Evolutionary conservation across 2,329 filamentous ascomycete genomes (phyloP), one percentile per base, ranked within the genome.

Genomic region (Ampelomyces quisqualis): DNA sequence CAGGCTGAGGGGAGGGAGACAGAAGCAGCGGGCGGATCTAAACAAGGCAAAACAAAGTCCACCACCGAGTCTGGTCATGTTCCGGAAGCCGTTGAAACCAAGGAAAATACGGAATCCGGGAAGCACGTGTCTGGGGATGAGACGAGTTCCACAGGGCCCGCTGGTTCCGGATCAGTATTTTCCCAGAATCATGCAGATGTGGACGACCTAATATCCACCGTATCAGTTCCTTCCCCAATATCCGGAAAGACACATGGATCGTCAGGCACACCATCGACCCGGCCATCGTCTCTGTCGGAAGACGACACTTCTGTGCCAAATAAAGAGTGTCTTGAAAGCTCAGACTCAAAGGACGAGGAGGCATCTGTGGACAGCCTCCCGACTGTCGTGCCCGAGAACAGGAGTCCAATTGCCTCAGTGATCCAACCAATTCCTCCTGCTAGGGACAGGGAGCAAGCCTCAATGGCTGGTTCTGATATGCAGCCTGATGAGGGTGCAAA

Each of bases 121-220:
- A 53, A 27, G 32, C 19, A 34, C 14, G 32, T 49, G 9, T 26
- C 40, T 17, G 52, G 34, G 26, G 56, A 56, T 19, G 48, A 53
- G 26, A 38, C 47, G 27, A 40, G 49, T 7, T 34, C 47, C 10
- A 18, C 40, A 11, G 35, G 46, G 6, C 40, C 43, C 15, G 53
- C 57, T 17, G 81, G 82, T 53, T 80, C 80, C 26, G 78, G 72
- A 9, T 73, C 80, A 44, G 76, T 73, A 19, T 70, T 82, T 42
- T 74, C 80, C 18, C 51, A 38, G 23, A 58, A 46, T 35, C 65
- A 60, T 23, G 37, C 51, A 15, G 65, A 68, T 46, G 44, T 51
- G 9, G 67, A 69, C 38, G 65, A 68, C 45, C 44, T 62, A 31
- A 58, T 63, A 36, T 67, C 65, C 19, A 51, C 65, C 26, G 59